A percentile compares a stretch with the other conserved stretches of the same genome.
phyloP scores from a whole-genome alignment of 495 filamentous ascomycete genomes.

The Margaritispora aquatica region DNA sequence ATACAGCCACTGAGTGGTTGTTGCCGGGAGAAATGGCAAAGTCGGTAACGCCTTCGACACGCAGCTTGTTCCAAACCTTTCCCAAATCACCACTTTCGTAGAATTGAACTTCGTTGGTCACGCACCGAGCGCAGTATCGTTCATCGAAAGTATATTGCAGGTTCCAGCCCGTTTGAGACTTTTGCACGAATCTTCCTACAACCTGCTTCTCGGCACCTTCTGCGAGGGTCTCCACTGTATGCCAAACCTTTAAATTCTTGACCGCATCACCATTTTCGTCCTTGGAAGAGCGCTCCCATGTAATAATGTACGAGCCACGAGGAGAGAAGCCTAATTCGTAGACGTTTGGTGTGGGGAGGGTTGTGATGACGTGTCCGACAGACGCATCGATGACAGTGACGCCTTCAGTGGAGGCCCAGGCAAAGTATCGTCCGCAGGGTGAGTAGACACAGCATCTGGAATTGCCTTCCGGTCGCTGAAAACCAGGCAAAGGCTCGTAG shows the following conservation, averaged over 20 bases:
- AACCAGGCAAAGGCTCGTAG: conserved; percentile 80
- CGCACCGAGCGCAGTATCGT: conserved; percentile 80
- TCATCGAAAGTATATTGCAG: conserved; percentile 95
- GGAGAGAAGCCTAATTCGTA: conserved; percentile 95
- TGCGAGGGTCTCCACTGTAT: conserved; percentile 52
- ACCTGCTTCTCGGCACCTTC: conserved; percentile 57
- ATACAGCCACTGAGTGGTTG: conserved; percentile 85
- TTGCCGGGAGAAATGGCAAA: conserved; percentile 86
- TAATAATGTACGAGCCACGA: conserved; percentile 84
- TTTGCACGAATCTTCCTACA: conserved; percentile 89
- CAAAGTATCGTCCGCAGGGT: conserved; percentile 89
- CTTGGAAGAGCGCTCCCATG: conserved; percentile 90
- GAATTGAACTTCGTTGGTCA: conserved; percentile 97
- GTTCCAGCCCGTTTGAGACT: conserved; percentile 93
- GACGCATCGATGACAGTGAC: conserved; percentile 81
- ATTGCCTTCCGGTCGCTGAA: conserved; percentile 86
- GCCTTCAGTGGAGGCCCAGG: conserved; percentile 84
- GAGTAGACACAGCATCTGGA: conserved; percentile 92
- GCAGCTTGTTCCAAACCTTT: conserved; percentile 91
- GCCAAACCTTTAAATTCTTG: conserved; percentile 97
- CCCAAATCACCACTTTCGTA: conserved; percentile 79
- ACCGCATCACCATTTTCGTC: conserved; percentile 86
- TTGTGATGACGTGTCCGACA: conserved; percentile 68
- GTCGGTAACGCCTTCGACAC: conserved; percentile 82
- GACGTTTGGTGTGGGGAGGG: conserved; percentile 70